Evolutionary conservation across 768 basidiomycete genomes (phyloP).

Genomic region (Leccinum arenicola): DNA sequence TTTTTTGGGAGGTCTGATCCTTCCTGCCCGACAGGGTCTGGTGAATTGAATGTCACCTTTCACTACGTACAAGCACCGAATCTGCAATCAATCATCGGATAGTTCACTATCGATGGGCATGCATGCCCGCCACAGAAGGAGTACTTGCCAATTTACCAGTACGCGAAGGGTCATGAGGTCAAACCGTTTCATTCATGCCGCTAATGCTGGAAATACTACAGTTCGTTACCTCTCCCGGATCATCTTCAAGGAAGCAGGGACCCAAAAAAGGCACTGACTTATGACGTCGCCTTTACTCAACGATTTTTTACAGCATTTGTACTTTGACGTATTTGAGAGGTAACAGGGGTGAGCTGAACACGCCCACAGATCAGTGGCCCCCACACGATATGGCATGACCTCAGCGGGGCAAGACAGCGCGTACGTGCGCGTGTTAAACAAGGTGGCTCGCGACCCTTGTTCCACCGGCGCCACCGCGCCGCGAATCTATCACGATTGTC

Average conservation of each 20-base stretch:
- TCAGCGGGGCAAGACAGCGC: background rate
- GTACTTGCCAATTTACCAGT: background rate
- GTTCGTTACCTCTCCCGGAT: background rate
- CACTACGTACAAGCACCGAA: background rate
- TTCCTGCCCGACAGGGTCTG: background rate
- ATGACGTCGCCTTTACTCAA: background rate
- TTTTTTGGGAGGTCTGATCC: background rate
- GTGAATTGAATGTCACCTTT: background rate
- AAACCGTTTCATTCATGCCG: background rate
- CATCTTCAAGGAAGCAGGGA: background rate
- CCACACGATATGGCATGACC: background rate
- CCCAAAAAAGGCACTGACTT: background rate
- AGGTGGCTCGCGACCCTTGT: slow-evolving; percentile 1
- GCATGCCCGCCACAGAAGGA: slow-evolving; percentile 1
- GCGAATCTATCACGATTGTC: background rate
- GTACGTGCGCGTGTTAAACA: slow-evolving; percentile 1
- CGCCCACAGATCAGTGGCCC: background rate
- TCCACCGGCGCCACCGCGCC: background rate
- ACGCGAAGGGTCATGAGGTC: background rate
- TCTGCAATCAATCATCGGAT: background rate
- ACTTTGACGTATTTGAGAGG: slow-evolving; percentile 1
- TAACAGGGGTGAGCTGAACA: background rate
- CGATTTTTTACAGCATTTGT: background rate
- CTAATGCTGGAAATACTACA: background rate
- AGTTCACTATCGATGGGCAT: slow-evolving; percentile 3